Percentiles rank a stretch among this genome's conserved stretches.
Conservation (phyloP, 768 basidiomycete species). For the Chlorophyllum brunneum region DNA sequence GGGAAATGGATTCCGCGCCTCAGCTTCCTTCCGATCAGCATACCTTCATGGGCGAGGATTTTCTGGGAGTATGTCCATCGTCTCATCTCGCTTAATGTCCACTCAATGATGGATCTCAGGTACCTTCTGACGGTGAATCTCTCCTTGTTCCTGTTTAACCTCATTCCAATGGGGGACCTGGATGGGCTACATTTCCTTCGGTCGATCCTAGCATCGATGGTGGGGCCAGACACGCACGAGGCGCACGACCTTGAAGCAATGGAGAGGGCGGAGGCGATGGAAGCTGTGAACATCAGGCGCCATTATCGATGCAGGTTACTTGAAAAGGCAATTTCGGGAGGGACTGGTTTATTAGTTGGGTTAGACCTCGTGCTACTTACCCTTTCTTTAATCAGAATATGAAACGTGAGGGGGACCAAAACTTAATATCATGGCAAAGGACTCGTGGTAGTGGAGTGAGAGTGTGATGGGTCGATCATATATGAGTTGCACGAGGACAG, state of each 20-base stretch:
- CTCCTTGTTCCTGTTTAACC: conserved; percentile 80
- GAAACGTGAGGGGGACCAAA: not conserved
- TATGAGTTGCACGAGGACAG: not conserved
- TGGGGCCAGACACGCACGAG: conserved; percentile 2
- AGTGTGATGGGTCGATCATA: no score
- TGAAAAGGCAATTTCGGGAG: conserved; percentile 17
- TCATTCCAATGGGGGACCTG: conserved; percentile 66
- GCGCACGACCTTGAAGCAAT: conserved; percentile 31
- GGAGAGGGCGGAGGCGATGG: conserved; percentile 15
- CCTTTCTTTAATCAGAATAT: conserved; percentile 6
- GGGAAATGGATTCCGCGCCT: conserved; percentile 43
- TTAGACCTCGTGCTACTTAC: conserved; percentile 7
- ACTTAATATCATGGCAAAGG: not conserved
- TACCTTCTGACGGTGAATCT: conserved; percentile 65
- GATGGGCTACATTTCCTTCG: conserved; percentile 66
- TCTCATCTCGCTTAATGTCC: not conserved
- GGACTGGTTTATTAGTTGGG: conserved; percentile 19
- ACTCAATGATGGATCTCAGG: conserved; percentile 27
- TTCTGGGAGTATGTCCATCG: conserved; percentile 52
- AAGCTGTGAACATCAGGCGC: conserved; percentile 12
- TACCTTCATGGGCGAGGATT: conserved; percentile 33
- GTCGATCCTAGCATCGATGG: conserved; percentile 19
- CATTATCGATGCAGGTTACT: conserved; percentile 8
- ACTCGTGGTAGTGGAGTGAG: no score
- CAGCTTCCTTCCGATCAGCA: conserved; percentile 33